Evolutionary conservation across 2,329 filamentous ascomycete species (phyloP).

Genomic region (Diaporthe velutina): DNA sequence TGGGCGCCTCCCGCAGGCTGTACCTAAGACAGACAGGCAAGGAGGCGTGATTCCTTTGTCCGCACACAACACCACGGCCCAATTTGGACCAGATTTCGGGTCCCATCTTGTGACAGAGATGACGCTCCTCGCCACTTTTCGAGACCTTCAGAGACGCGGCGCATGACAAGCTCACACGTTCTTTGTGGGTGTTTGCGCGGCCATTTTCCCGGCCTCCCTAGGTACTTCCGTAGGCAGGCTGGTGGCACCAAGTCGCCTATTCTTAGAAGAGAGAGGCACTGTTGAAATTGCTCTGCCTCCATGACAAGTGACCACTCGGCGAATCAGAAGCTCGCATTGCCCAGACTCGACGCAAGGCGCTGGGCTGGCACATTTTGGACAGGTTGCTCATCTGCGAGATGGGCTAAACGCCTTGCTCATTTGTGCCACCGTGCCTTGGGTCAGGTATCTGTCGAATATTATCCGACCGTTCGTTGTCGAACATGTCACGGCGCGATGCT

Average conservation of each 20-base stretch:
- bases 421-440: constrained; percentile 42
- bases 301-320: constrained; percentile 26
- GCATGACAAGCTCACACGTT: constrained; percentile 1
- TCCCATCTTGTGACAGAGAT: constrained; percentile 17
- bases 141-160: constrained; percentile 4
- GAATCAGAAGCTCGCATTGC: constrained; percentile 24
- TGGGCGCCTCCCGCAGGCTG: neutral
- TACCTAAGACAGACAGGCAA: neutral
- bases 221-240: constrained; percentile 10
- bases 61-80: neutral
- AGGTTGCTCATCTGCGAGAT: constrained; percentile 18
- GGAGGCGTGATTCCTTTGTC: neutral
- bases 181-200: constrained; percentile 28
- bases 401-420: constrained; percentile 40
- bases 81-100: neutral
- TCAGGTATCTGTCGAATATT: constrained; percentile 25
- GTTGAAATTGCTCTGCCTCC: constrained; percentile 11
- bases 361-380: constrained; percentile 32
- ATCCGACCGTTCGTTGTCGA: constrained; percentile 36
- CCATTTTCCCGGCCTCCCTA: constrained; percentile 17
- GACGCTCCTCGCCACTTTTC: constrained; percentile 23
- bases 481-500: constrained; percentile 41
- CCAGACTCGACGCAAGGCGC: constrained; percentile 22
- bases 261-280: constrained; percentile 32
- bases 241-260: constrained; percentile 34